These are phyloP conservation scores for Cordyceps cateniannulata DNA, from an alignment of 2,329 filamentous ascomycete species.

Conservation along the genomic window DNA sequence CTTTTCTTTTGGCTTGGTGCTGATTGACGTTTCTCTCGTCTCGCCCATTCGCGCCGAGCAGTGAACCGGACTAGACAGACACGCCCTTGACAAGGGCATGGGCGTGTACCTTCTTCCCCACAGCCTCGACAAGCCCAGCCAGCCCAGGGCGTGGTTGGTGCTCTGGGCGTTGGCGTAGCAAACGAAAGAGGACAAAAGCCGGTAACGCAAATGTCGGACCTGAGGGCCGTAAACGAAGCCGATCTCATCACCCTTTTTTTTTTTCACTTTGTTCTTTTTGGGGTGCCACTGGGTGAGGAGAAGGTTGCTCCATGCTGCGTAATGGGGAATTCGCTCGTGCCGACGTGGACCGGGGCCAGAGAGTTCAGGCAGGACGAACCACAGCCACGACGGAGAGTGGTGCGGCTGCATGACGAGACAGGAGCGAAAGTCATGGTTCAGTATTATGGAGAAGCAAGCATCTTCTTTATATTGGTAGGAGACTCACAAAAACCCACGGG, in stretches of 20 bases:
- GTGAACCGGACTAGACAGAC: no score
- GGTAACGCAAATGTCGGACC: not conserved
- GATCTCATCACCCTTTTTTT: slow-evolving; percentile 4
- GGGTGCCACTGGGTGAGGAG: not conserved
- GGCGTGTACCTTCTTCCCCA: not conserved
- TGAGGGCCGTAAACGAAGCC: slow-evolving; percentile 1
- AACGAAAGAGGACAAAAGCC: not conserved
- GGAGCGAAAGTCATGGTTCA: not conserved
- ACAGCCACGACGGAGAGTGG: not conserved
- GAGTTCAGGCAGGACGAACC: not conserved
- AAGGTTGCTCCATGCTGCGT: not conserved
- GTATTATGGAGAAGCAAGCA: not conserved
- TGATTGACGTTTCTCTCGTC: not conserved
- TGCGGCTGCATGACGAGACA: not conserved
- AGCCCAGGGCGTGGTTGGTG: not conserved
- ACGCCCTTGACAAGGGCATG: not conserved
- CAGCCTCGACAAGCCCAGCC: not conserved
- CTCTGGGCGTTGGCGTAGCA: slow-evolving; percentile 4
- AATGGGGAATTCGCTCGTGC: not conserved
- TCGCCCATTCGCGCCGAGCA: not conserved
- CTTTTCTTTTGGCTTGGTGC: not conserved
- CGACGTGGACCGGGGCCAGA: not conserved
- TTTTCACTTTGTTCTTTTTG: not conserved
- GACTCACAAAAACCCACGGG: not conserved
- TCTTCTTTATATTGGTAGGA: not conserved